phyloP scores from a whole-genome alignment of 768 basidiomycete species.

The Inosperma sp. region DNA sequence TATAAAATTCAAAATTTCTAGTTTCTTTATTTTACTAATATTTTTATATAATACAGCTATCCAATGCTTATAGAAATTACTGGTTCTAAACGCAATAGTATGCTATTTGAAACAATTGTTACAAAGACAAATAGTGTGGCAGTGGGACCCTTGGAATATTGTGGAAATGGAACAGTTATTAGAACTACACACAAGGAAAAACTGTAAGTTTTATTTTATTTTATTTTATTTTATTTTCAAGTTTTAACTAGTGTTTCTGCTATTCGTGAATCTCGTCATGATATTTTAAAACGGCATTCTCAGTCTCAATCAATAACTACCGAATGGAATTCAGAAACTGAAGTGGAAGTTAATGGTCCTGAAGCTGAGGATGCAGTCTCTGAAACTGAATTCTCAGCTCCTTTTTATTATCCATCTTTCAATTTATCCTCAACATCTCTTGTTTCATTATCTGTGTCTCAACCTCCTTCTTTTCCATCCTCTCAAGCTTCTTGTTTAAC shows the following conservation, averaged over 20 bases:
- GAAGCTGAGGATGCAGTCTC: no score
- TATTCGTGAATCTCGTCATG: neutral
- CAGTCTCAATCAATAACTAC: no score
- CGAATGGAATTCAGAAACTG: no score
- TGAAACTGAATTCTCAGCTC: no score
- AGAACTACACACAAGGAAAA: neutral
- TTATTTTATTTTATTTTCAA: neutral
- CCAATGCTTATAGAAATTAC: neutral
- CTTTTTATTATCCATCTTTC: no score
- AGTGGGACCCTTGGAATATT: conserved; percentile 13
- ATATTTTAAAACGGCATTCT: no score
- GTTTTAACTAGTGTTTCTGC: neutral
- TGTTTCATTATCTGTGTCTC: no score
- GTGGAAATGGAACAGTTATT: conserved; percentile 9
- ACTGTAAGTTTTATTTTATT: neutral
- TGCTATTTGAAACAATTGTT: conserved; percentile 3
- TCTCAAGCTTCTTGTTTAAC: no score
- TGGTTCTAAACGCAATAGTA: neutral
- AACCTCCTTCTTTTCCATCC: no score
- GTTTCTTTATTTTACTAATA: neutral
- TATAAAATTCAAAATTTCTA: neutral
- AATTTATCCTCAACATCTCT: no score
- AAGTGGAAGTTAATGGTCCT: no score
- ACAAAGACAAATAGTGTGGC: neutral
- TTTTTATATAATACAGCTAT: neutral